Percentiles rank a stretch among this genome's conserved stretches.
phyloP scores from a whole-genome alignment of 805 yeast genomes.

The Metschnikowia colocasiae region DNA sequence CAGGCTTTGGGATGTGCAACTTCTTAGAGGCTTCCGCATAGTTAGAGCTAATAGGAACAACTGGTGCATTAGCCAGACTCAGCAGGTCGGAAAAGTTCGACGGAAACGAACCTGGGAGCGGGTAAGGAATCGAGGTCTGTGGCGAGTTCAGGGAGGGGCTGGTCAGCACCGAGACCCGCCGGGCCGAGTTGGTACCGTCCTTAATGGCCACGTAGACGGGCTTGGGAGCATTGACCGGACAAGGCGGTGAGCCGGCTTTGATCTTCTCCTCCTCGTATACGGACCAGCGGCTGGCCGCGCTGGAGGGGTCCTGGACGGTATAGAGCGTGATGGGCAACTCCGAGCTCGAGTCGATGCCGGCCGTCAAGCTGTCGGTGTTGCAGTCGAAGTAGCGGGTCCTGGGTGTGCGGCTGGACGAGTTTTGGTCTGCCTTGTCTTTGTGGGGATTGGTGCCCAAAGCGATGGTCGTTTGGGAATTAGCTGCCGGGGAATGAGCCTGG shows the following conservation, averaged over 20 bases:
- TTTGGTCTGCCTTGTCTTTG: no score
- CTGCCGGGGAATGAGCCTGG: no score
- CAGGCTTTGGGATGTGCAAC: no score
- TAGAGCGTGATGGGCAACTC: conserved; percentile 30
- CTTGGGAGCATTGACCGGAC: background rate
- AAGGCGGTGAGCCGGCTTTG: background rate
- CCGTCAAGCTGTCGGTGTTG: conserved; percentile 19
- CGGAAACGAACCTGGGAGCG: background rate
- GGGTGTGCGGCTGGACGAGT: background rate
- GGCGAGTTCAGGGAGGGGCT: background rate
- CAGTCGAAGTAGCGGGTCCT: background rate
- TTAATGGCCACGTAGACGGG: conserved; percentile 7
- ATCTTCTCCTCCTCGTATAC: conserved; percentile 7
- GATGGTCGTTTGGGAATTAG: background rate
- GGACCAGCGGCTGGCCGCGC: conserved; percentile 7
- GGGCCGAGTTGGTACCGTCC: conserved; percentile 10
- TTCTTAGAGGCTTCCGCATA: no score
- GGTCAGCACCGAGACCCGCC: conserved; percentile 7
- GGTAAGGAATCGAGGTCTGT: background rate
- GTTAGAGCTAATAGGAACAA: no score
- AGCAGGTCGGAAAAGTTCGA: no score
- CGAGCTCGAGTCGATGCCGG: conserved; percentile 26
- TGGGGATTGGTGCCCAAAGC: no score
- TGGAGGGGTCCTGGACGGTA: conserved; percentile 26
- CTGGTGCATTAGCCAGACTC: background rate